Conservation (phyloP, 805 yeast genomes). For the Metschnikowia cubensis region DNA sequence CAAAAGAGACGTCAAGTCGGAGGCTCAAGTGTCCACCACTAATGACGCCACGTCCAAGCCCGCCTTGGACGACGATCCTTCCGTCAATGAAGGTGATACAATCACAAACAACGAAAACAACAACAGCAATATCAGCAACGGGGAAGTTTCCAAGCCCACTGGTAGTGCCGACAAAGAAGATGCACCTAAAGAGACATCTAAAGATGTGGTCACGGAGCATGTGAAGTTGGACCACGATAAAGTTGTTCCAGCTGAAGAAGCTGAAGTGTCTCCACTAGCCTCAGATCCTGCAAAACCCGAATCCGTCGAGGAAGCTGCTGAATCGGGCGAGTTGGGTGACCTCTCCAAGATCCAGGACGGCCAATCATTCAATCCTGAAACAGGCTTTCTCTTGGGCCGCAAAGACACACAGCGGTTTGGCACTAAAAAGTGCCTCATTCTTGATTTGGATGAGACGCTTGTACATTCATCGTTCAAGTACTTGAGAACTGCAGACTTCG, state of each 20-base stretch:
- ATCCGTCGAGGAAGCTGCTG: not conserved
- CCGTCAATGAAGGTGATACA: conserved; percentile 40
- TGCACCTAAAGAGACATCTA: too few species aligned
- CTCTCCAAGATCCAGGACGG: conserved; percentile 65
- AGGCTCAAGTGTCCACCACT: not conserved
- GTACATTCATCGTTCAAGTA: conserved; percentile 95
- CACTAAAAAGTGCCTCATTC: conserved; percentile 77
- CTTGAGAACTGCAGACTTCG: conserved; percentile 89
- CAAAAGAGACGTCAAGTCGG: not conserved
- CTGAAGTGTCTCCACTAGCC: not conserved
- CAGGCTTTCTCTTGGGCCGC: conserved; percentile 64
- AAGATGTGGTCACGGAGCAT: not conserved
- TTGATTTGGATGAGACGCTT: conserved; percentile 93
- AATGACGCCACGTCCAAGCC: not conserved
- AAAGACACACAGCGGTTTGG: conserved; percentile 44
- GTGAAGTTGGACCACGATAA: conserved; percentile 1
- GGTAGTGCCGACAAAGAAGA: too few species aligned
- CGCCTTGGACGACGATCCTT: conserved; percentile 35
- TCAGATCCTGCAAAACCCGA: not conserved
- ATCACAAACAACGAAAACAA: conserved; percentile 34
- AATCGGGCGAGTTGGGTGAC: conserved; percentile 28
- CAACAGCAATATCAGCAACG: conserved; percentile 1
- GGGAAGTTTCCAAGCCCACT: too few species aligned
- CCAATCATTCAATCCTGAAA: conserved; percentile 58
- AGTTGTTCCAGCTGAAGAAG: not conserved